Percentiles rank a stretch among this genome's conserved stretches.
Evolutionary conservation across 1,284 basidiomycete species (phyloP).

Genomic region (Gymnopus androsaceus): DNA sequence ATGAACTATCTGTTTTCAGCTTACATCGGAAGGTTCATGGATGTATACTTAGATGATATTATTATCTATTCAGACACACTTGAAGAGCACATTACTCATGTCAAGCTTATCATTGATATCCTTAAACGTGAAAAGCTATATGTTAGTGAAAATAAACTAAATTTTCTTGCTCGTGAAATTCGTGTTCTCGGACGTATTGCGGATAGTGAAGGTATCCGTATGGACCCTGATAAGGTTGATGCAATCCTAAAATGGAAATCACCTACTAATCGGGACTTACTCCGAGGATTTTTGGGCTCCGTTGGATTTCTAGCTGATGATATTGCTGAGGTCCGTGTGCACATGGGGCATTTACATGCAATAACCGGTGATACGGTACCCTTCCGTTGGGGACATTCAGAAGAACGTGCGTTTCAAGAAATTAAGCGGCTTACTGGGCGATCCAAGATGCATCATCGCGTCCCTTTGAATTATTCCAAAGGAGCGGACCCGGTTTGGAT

Average conservation of each 20-base stretch:
- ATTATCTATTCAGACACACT: no score
- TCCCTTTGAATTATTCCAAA: conserved; percentile 27
- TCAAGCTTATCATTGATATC: no score
- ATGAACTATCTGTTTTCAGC: conserved; percentile 15
- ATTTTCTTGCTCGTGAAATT: conserved; percentile 28
- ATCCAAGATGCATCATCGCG: conserved; percentile 8
- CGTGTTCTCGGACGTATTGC: conserved; percentile 36
- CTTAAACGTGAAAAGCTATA: no score
- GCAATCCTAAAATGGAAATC: conserved; percentile 28
- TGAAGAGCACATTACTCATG: no score
- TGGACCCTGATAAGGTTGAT: conserved; percentile 40
- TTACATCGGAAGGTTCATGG: conserved; percentile 7
- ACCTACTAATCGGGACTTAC: conserved; percentile 6
- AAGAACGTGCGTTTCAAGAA: conserved; percentile 26
- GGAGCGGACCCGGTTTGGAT: conserved; percentile 24
- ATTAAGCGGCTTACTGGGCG: conserved; percentile 29
- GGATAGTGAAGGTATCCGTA: conserved; percentile 35
- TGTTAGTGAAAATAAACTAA: no score
- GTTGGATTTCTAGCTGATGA: conserved; percentile 17
- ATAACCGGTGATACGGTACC: conserved; percentile 16
- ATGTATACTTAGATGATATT: no score
- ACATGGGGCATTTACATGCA: conserved; percentile 13
- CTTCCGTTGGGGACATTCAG: conserved; percentile 14
- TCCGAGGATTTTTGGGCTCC: conserved; percentile 15
- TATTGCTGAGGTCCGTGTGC: conserved; percentile 4